These are phyloP conservation scores for Penicillium sp. DNA, from an alignment of 2,329 filamentous ascomycete species.

Conservation along the genomic window DNA sequence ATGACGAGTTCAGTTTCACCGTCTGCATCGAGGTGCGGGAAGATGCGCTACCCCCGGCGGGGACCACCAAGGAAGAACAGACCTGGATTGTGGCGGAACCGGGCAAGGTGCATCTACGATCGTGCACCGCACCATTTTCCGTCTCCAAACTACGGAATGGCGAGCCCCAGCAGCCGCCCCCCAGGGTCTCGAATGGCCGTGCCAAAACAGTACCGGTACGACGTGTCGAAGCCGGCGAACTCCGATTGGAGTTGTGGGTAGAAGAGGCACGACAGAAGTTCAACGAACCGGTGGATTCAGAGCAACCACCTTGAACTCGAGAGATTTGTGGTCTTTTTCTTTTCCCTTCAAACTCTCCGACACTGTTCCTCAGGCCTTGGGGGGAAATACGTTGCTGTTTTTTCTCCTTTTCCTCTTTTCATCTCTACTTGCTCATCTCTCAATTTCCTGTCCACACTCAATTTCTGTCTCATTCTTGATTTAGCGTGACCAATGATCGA, in stretches of 20 bases:
- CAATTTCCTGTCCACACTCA: conserved; percentile 15
- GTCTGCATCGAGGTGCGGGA: conserved; percentile 52
- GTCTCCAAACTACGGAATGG: conserved; percentile 41
- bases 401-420: conserved; percentile 17
- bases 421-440: background rate
- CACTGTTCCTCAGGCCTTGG: conserved; percentile 16
- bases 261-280: conserved; percentile 64
- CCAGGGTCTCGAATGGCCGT: conserved; percentile 47
- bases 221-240: conserved; percentile 64
- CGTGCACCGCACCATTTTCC: conserved; percentile 42
- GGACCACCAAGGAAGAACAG: conserved; percentile 52
- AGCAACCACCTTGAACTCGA: conserved; percentile 36
- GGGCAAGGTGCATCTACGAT: conserved; percentile 41
- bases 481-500: conserved; percentile 45
- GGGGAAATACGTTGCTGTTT: conserved; percentile 20
- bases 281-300: conserved; percentile 42
- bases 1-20: conserved; percentile 52
- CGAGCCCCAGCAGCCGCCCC: conserved; percentile 35
- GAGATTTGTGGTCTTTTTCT: background rate
- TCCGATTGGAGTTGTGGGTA: conserved; percentile 69
- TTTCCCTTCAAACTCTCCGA: background rate
- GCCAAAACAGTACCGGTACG: conserved; percentile 62
- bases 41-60: conserved; percentile 48
- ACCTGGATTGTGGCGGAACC: conserved; percentile 63
- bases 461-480: conserved; percentile 37